Percentiles rank a stretch among this genome's conserved stretches.
These are phyloP conservation scores for Peribolospora kevripleyi DNA, from an alignment of 768 basidiomycete genomes.

Conservation along the genomic window DNA sequence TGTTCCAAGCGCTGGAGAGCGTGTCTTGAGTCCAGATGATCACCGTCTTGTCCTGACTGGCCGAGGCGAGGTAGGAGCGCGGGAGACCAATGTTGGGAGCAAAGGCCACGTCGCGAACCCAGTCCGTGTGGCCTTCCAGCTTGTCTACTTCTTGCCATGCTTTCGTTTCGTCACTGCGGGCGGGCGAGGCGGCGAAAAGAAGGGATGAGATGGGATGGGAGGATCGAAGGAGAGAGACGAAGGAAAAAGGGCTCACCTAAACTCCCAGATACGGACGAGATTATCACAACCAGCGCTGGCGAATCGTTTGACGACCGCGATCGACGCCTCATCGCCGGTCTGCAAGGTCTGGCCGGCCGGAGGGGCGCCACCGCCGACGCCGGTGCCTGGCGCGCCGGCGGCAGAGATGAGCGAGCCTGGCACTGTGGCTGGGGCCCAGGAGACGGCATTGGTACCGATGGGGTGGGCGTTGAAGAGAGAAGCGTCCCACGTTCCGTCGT, in stretches of 20 bases:
- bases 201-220: neutral
- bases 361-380: constrained; percentile 1
- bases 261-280: constrained; percentile 80
- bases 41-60: constrained; percentile 78
- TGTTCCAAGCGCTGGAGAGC: constrained; percentile 38
- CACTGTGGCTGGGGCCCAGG: constrained; percentile 81
- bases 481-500: constrained; percentile 87
- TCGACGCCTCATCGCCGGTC: constrained; percentile 15
- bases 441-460: constrained; percentile 88
- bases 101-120: constrained; percentile 99
- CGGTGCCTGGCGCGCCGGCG: constrained; percentile 1
- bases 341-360: constrained; percentile 23
- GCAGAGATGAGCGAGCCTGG: constrained; percentile 64
- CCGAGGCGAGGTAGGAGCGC: constrained; percentile 81
- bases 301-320: constrained; percentile 61
- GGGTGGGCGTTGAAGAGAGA: constrained; percentile 89
- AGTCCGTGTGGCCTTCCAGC: constrained; percentile 80
- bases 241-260: constrained; percentile 17
- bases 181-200: neutral
- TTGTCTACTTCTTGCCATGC: constrained; percentile 69
- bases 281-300: constrained; percentile 93
- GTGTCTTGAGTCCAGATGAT: constrained; percentile 75
- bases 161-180: constrained; percentile 44
- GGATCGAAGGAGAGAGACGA: neutral
- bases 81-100: constrained; percentile 91